Conservation (phyloP, 164 flowering plant species). For the Cinnamomum chago region DNA sequence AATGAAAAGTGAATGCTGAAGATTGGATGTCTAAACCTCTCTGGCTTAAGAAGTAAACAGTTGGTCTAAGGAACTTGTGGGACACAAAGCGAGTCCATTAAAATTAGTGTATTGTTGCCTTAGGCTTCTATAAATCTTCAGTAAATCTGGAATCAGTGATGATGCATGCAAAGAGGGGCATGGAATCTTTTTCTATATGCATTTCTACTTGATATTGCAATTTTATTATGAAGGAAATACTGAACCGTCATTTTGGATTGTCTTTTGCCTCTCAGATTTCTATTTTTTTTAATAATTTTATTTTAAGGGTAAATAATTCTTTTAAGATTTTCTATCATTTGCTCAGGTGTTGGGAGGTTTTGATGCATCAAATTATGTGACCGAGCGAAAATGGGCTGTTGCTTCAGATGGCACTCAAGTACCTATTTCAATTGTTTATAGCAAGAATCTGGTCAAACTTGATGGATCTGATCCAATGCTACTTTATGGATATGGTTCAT, state of each 20-base stretch:
- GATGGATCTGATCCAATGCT: conserved; percentile 86
- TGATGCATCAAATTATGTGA: conserved; percentile 65
- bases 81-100: background rate
- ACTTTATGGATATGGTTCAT: conserved; percentile 94
- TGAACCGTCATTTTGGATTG: too few species aligned
- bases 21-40: too few species aligned
- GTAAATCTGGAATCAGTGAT: background rate
- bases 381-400: conserved; percentile 83
- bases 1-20: too few species aligned
- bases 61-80: background rate
- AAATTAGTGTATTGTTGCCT: background rate
- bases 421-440: conserved; percentile 43
- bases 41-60: too few species aligned
- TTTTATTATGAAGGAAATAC: background rate
- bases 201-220: background rate
- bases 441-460: conserved; percentile 20
- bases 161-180: background rate
- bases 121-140: background rate
- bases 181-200: background rate
- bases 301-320: background rate
- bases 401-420: conserved; percentile 76
- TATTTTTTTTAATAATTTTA: too few species aligned
- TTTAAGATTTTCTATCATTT: background rate
- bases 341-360: conserved; percentile 83
- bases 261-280: too few species aligned